A percentile compares a stretch with the other conserved stretches of the same genome.
phyloP scores from a whole-genome alignment of 2,329 filamentous ascomycete species.

The Colletotrichum limetticola region DNA sequence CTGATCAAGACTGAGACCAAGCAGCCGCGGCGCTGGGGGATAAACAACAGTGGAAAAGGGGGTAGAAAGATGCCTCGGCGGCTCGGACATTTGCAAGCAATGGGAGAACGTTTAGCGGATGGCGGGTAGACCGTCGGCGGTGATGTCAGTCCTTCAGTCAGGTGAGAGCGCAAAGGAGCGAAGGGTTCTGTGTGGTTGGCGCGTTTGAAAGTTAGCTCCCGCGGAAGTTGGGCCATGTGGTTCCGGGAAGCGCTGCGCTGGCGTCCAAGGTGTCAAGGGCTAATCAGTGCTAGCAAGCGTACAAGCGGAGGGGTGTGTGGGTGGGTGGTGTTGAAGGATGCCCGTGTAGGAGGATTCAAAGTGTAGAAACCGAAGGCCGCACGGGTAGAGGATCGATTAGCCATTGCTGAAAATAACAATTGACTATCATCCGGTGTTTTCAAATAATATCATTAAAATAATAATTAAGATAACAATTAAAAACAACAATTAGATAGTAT shows the following conservation, averaged over 20 bases:
- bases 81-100: not conserved
- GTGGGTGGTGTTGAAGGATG: slow-evolving; percentile 9
- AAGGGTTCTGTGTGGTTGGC: slow-evolving; percentile 9
- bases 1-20: not conserved
- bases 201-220: slow-evolving; percentile 16
- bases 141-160: slow-evolving; percentile 34
- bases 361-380: not conserved
- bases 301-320: not conserved
- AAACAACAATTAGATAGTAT: not conserved
- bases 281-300: not conserved
- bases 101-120: not conserved
- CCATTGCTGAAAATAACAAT: slow-evolving; percentile 13
- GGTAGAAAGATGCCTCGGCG: slow-evolving; percentile 5
- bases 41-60: slow-evolving; percentile 1
- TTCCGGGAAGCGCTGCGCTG: slow-evolving; percentile 13
- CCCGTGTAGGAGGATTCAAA: not conserved
- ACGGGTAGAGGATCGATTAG: slow-evolving; percentile 21
- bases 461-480: not conserved
- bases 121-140: slow-evolving; percentile 17
- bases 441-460: not conserved
- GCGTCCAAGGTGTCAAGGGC: not conserved
- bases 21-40: not conserved
- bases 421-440: slow-evolving; percentile 12
- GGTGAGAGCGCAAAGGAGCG: slow-evolving; percentile 7
- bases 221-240: slow-evolving; percentile 26